Percentiles rank a stretch among this genome's conserved stretches.
phyloP scores from a whole-genome alignment of 2,329 filamentous ascomycete species.

The Ophiostoma triangulosporum region DNA sequence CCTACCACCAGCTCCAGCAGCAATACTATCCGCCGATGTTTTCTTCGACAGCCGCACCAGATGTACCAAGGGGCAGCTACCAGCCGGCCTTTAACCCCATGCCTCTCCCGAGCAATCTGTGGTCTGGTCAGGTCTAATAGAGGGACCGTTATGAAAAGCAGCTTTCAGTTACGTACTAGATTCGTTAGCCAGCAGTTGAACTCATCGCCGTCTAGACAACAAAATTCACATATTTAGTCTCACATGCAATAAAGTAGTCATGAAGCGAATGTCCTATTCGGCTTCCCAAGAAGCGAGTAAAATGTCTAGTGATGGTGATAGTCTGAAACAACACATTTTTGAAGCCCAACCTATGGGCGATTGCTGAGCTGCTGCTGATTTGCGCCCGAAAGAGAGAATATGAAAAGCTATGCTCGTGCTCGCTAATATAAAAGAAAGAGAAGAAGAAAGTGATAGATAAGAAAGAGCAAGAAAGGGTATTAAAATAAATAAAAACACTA shows the following conservation, averaged over 20 bases:
- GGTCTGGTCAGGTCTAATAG: no score
- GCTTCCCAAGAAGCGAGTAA: no score
- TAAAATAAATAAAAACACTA: not conserved
- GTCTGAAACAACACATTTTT: no score
- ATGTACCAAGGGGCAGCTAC: not conserved
- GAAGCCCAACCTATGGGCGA: not conserved
- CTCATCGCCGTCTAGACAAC: no score
- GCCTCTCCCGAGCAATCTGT: not conserved
- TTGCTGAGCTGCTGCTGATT: not conserved
- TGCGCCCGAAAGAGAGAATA: not conserved
- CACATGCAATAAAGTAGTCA: no score
- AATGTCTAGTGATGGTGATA: no score
- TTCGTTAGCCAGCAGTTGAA: no score
- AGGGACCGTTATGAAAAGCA: no score
- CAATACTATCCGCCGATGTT: not conserved
- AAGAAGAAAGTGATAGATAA: not conserved
- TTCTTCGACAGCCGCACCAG: not conserved
- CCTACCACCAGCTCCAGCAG: not conserved
- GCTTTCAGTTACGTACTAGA: no score
- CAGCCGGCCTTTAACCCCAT: not conserved
- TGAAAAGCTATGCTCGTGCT: not conserved
- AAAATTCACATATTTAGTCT: no score
- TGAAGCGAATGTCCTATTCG: no score
- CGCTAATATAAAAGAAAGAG: not conserved
- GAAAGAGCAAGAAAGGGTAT: not conserved